Conservation (phyloP, 1,139 yeast species). For the Suhomyces ambrosiae region DNA sequence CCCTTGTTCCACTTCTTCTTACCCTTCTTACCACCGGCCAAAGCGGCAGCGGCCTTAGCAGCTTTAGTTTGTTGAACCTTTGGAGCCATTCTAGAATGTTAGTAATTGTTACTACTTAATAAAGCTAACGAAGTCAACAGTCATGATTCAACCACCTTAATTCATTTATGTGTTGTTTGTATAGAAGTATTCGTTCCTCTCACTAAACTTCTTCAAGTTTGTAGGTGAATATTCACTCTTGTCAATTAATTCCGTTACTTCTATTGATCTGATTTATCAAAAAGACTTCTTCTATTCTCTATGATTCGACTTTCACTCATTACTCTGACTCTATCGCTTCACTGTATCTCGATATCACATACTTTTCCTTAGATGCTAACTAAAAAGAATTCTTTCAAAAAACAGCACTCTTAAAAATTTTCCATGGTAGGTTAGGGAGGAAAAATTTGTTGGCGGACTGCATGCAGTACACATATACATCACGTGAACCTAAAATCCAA, state of each 20-base stretch:
- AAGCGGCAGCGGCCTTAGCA: slow-evolving; percentile 99
- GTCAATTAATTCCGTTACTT: too few species aligned
- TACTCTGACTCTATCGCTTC: neutral
- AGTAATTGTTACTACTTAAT: slow-evolving; percentile 25
- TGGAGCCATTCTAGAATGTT: slow-evolving; percentile 86
- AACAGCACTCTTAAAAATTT: slow-evolving; percentile 14
- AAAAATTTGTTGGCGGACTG: slow-evolving; percentile 4
- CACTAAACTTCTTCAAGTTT: too few species aligned
- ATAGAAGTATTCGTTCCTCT: too few species aligned
- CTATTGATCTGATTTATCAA: too few species aligned
- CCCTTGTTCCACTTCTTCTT: slow-evolving; percentile 99
- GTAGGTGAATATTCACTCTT: too few species aligned
- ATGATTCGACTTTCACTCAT: too few species aligned
- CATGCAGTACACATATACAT: slow-evolving; percentile 3
- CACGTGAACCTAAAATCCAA: slow-evolving; percentile 3
- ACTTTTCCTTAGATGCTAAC: slow-evolving; percentile 23
- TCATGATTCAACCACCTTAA: too few species aligned
- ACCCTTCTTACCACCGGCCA: slow-evolving; percentile 99
- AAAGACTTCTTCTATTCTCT: too few species aligned
- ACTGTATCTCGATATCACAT: slow-evolving; percentile 13
- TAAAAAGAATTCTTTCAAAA: slow-evolving; percentile 16
- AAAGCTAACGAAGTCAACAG: neutral
- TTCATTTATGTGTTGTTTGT: too few species aligned
- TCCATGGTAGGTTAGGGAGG: slow-evolving; percentile 8
- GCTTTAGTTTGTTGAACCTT: slow-evolving; percentile 99